These are phyloP conservation scores for Rhodotorula sp. DNA, from an alignment of 1,284 basidiomycete species.

Conservation along the genomic window DNA sequence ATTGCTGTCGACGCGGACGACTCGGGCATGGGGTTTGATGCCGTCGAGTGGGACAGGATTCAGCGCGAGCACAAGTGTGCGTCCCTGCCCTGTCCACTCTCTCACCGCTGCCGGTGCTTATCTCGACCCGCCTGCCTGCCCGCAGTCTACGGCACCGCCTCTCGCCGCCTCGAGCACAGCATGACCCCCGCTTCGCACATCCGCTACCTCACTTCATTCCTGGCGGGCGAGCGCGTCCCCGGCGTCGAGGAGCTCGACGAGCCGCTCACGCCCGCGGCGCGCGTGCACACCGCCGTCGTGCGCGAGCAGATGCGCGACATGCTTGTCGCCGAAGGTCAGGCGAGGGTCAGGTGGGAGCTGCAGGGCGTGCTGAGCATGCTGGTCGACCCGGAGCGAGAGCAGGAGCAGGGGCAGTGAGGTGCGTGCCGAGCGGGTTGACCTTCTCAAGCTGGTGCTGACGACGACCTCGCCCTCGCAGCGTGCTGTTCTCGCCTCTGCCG, in stretches of 20 bases:
- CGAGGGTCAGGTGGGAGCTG: not conserved
- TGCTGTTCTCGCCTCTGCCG: no score
- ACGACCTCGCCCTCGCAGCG: no score
- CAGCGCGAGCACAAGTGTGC: not conserved
- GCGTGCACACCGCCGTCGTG: not conserved
- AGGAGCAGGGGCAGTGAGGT: not conserved
- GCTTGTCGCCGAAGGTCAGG: not conserved
- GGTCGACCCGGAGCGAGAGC: not conserved
- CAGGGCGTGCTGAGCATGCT: not conserved
- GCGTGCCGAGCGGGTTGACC: not conserved
- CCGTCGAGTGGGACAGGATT: not conserved
- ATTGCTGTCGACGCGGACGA: not conserved
- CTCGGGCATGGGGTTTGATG: not conserved
- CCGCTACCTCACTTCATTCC: slow-evolving; percentile 4
- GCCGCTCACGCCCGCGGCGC: not conserved
- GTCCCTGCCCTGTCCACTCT: not conserved
- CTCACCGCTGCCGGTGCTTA: not conserved
- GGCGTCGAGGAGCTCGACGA: not conserved
- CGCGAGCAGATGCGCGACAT: not conserved
- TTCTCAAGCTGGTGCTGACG: not conserved
- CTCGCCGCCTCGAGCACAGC: not conserved
- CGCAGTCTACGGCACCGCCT: not conserved
- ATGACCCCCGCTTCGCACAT: slow-evolving; percentile 2
- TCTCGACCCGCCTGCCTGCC: not conserved
- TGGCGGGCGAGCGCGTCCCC: not conserved